These are phyloP conservation scores for Gracilariopsis chorda DNA, from an alignment of 23 red algal genomes.

Conservation along the genomic window DNA sequence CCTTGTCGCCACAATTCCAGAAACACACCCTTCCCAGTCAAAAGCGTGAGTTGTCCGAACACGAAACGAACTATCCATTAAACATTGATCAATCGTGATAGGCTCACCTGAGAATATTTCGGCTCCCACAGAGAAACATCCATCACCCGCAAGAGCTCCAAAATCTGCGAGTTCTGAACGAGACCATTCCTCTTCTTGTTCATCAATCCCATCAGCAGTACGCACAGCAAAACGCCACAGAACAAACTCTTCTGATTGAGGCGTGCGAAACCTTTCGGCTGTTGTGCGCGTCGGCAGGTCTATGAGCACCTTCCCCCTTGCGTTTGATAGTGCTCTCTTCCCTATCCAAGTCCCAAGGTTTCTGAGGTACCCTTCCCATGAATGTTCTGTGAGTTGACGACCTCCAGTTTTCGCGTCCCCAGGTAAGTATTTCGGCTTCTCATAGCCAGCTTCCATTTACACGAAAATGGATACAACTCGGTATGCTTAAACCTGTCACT, in stretches of 20 bases:
- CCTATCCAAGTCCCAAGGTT: conserved; percentile 59
- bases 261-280: conserved; percentile 47
- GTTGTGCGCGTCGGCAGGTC: conserved; percentile 47
- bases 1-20: conserved; percentile 51
- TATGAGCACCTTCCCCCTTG: conserved; percentile 40
- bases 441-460: background rate
- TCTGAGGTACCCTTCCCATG: conserved; percentile 62
- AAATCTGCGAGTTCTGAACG: conserved; percentile 46
- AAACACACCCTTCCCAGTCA: conserved; percentile 76
- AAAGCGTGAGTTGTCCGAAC: conserved; percentile 67
- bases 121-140: conserved; percentile 59
- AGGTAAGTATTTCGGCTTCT: background rate
- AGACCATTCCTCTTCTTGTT: conserved; percentile 67
- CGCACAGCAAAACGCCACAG: conserved; percentile 47
- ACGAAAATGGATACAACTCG: background rate
- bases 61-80: conserved; percentile 37
- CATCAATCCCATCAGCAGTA: conserved; percentile 55
- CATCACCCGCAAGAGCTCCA: conserved; percentile 51
- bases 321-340: conserved; percentile 50
- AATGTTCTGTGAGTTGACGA: background rate
- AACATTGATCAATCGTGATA: conserved; percentile 49
- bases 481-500: no score
- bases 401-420: background rate
- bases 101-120: conserved; percentile 37
- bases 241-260: conserved; percentile 25